phyloP scores from a whole-genome alignment of 148 eudicot species.

The Chenopodium album region DNA sequence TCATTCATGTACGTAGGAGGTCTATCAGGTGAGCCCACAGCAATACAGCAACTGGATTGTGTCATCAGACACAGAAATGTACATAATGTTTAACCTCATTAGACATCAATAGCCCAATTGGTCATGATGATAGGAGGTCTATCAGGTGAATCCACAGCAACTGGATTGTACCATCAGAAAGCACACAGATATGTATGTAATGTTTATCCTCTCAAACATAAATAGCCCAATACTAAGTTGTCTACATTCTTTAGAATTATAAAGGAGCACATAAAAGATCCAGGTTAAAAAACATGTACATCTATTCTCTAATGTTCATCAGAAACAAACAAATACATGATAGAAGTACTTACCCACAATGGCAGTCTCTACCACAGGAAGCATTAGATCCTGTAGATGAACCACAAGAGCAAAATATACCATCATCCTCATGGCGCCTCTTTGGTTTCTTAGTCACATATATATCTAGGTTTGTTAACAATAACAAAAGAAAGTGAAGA shows the following conservation, averaged over 20 bases:
- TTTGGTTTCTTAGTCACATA: slow-evolving; percentile 81
- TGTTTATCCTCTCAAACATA: neutral
- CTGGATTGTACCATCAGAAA: neutral
- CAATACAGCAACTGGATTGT: neutral
- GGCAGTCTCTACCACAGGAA: slow-evolving; percentile 92
- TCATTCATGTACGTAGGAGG: neutral
- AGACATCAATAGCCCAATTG: neutral
- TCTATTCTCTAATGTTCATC: neutral
- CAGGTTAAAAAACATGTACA: neutral
- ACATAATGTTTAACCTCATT: neutral
- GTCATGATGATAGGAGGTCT: neutral
- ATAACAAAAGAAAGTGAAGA: slow-evolving; percentile 17
- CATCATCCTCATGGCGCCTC: slow-evolving; percentile 88
- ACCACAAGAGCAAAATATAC: slow-evolving; percentile 92
- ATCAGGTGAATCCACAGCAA: neutral
- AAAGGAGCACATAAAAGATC: neutral
- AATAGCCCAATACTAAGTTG: too few relatives aligned
- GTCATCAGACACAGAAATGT: neutral
- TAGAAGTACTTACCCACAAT: slow-evolving; percentile 69
- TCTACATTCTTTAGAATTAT: too few relatives aligned
- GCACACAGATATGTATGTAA: neutral
- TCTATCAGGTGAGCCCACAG: neutral
- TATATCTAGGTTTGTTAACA: slow-evolving; percentile 66
- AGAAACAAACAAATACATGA: slow-evolving; percentile 5
- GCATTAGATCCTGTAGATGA: slow-evolving; percentile 57